A percentile compares a stretch with the other conserved stretches of the same genome.
Conservation (phyloP, 2,329 filamentous ascomycete species). For the Diaporthe vaccinii region DNA sequence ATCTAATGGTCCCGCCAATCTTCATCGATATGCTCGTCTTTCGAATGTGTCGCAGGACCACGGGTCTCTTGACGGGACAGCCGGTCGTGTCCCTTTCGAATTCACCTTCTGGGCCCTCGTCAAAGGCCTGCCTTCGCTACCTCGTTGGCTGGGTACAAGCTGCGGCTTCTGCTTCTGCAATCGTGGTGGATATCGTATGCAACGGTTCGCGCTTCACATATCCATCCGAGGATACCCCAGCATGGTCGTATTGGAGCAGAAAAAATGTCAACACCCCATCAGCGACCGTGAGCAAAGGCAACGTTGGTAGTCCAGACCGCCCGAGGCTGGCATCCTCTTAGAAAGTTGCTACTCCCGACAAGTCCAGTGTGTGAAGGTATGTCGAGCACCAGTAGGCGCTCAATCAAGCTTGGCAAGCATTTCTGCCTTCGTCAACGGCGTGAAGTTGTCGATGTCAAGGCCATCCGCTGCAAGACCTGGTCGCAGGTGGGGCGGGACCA, state of each 20-base stretch:
- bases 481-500: constrained; percentile 88
- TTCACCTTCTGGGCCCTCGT: constrained; percentile 29
- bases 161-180: constrained; percentile 36
- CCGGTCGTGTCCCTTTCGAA: constrained; percentile 16
- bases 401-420: constrained; percentile 99
- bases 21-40: constrained; percentile 48
- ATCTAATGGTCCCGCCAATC: constrained; percentile 46
- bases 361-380: constrained; percentile 33
- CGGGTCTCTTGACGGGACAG: constrained; percentile 19
- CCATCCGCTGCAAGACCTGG: constrained; percentile 80
- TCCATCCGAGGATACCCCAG: constrained; percentile 38
- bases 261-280: constrained; percentile 26
- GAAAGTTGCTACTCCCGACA: constrained; percentile 38
- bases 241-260: constrained; percentile 35
- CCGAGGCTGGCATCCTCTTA: constrained; percentile 15
- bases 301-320: constrained; percentile 31
- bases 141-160: constrained; percentile 35
- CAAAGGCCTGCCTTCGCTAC: constrained; percentile 23
- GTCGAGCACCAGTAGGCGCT: constrained; percentile 55
- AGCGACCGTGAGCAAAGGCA: constrained; percentile 38
- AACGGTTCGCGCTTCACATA: constrained; percentile 31
- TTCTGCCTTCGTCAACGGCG: constrained; percentile 90
- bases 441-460: constrained; percentile 94
- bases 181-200: constrained; percentile 36
- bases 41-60: constrained; percentile 24